phyloP scores from a whole-genome alignment of 768 basidiomycete genomes.

The Rubroboletus pulcherrimus region DNA sequence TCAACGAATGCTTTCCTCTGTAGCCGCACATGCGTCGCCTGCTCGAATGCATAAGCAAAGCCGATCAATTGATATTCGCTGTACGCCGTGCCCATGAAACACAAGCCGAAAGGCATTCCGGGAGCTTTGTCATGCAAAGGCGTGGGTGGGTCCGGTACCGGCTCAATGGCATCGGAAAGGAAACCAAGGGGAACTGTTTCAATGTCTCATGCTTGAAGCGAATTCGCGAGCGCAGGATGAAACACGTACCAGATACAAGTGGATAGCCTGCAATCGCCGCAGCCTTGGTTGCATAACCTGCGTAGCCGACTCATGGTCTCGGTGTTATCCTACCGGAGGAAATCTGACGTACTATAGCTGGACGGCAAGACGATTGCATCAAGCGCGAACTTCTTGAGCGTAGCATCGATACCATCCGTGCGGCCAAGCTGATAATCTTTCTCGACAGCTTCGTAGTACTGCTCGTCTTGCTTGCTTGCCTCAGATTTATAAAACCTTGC shows the following conservation, averaged over 20 bases:
- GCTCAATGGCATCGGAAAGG: slow-evolving; percentile 29
- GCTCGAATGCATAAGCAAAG: slow-evolving; percentile 49
- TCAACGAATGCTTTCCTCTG: slow-evolving; percentile 43
- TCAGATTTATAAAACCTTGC: slow-evolving; percentile 22
- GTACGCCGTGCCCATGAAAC: slow-evolving; percentile 44
- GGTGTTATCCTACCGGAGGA: neutral
- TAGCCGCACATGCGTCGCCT: slow-evolving; percentile 52
- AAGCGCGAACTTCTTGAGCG: slow-evolving; percentile 41
- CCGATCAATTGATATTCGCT: slow-evolving; percentile 41
- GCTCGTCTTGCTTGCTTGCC: slow-evolving; percentile 24
- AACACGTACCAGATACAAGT: slow-evolving; percentile 29
- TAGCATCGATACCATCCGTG: slow-evolving; percentile 52
- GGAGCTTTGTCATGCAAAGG: slow-evolving; percentile 34
- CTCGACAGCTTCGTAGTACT: slow-evolving; percentile 43
- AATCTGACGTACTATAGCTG: slow-evolving; percentile 9
- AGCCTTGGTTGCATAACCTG: slow-evolving; percentile 27
- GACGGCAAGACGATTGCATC: slow-evolving; percentile 52
- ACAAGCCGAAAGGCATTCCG: slow-evolving; percentile 40
- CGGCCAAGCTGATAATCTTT: slow-evolving; percentile 46
- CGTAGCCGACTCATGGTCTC: neutral
- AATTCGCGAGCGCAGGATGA: neutral
- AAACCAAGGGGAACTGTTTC: slow-evolving; percentile 39
- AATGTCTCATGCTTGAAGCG: slow-evolving; percentile 31
- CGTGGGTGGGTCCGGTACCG: slow-evolving; percentile 30
- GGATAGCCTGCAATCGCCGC: slow-evolving; percentile 38